These are phyloP conservation scores for Hortiboletus campestris DNA, from an alignment of 768 basidiomycete species.

Conservation along the genomic window DNA sequence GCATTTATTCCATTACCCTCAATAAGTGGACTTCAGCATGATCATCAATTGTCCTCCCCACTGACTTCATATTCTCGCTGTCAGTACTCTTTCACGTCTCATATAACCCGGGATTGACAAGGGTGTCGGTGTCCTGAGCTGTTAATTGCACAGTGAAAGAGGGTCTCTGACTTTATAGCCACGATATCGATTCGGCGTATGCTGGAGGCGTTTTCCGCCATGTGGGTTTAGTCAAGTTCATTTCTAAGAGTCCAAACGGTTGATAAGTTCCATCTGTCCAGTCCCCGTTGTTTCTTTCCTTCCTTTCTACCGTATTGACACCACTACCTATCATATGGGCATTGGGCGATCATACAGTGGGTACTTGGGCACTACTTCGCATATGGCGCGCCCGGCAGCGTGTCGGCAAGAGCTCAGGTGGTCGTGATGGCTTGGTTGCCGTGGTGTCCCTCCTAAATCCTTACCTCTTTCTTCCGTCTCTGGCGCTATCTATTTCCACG, in stretches of 20 bases:
- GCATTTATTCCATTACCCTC: constrained; percentile 49
- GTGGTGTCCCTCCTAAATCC: constrained; percentile 84
- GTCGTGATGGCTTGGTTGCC: constrained; percentile 61
- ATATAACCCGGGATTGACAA: neutral
- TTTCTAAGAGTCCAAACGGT: neutral
- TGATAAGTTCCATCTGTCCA: constrained; percentile 29
- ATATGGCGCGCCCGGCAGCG: constrained; percentile 68
- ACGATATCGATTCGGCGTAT: constrained; percentile 86
- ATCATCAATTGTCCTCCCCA: constrained; percentile 79
- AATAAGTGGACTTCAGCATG: constrained; percentile 47
- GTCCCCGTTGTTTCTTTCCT: constrained; percentile 78
- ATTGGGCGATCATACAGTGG: constrained; percentile 60
- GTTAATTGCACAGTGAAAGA: constrained; percentile 67
- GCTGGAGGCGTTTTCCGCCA: constrained; percentile 84
- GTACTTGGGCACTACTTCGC: constrained; percentile 63
- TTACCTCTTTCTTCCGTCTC: constrained; percentile 74
- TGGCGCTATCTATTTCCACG: constrained; percentile 79
- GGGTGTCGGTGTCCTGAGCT: constrained; percentile 7
- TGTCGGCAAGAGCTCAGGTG: constrained; percentile 35
- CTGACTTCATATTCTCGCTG: constrained; percentile 76
- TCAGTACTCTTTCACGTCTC: constrained; percentile 37
- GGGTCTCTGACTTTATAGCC: constrained; percentile 76
- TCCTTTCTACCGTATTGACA: constrained; percentile 73
- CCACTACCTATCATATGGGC: constrained; percentile 67
- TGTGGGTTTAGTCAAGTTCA: constrained; percentile 47